Evolutionary conservation across 2,329 filamentous ascomycete genomes (phyloP), one percentile per base, ranked within the genome.

Genomic region (Colletotrichum higginsianum): DNA sequence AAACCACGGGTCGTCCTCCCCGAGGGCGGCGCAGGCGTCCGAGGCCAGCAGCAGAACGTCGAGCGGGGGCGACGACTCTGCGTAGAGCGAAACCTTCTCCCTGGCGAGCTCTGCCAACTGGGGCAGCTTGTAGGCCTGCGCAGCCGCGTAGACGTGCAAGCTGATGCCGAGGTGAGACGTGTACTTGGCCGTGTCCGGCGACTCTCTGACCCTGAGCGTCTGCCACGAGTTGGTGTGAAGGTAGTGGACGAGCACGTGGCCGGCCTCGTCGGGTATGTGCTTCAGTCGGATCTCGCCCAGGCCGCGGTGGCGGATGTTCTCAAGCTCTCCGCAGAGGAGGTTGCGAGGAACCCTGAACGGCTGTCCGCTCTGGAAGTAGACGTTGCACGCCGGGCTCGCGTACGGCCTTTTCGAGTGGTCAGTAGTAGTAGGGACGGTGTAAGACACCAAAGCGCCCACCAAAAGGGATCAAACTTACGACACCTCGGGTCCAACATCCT

Each of bases 191-290:
- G 21, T 18, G 30, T 21, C 30, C 3, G 13, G 15, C n/a, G 18
- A 35, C 15, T 40, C 6, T 3, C 12, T 26, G n/a, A 9, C 23
- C 1, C 9, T 2, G 23, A 66, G 55, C 11, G 46, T 66, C n/a
- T 66, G 64, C 53, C 57, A 66, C 4, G 64, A 35, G 11, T 46
- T 5, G 1, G 64, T 60, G 23, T 53, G 11, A 16, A 66, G 55
- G 55, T 66, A 66, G 26, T 66, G 64, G 4, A 66, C 16, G 2
- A 66, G 46, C 2, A 66, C 55, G 2, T 66, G 64, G 35, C 64
- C 64, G 16, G 55, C 64, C 18, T 60, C 64, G 47, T 52, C 30
- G 4, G 53, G 53, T 2, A 66, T 38, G 5, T 60, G n/a, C 30
- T 18, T 3, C 13, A 66, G 11, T 4, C 11, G 7, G 13, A 52